Conservation (phyloP, 257 asterid species). For the Coffea eugenioides region DNA sequence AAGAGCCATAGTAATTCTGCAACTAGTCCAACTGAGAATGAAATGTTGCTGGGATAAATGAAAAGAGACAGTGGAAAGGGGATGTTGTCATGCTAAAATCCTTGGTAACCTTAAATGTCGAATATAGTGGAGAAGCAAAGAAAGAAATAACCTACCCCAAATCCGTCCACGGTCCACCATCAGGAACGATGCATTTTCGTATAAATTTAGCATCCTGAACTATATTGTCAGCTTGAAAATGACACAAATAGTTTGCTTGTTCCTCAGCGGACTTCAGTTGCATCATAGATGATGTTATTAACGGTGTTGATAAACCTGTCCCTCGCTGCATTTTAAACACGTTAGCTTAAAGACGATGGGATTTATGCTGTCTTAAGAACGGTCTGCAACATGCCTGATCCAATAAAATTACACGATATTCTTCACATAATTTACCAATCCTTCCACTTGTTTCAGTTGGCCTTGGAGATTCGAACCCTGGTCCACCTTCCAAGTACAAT, state of each 20-base stretch:
- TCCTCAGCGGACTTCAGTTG: conserved; percentile 65
- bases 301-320: conserved; percentile 90
- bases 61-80: neutral
- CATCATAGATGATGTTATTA: conserved; percentile 77
- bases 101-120: neutral
- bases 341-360: conserved; percentile 22
- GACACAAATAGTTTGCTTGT: conserved; percentile 65
- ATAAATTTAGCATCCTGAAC: conserved; percentile 86
- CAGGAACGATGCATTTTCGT: conserved; percentile 73
- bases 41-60: neutral
- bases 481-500: conserved; percentile 92
- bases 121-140: conserved; percentile 13
- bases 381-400: conserved; percentile 70
- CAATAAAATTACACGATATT: conserved; percentile 77
- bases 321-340: conserved; percentile 69
- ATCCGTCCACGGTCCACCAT: conserved; percentile 80
- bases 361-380: neutral
- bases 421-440: conserved; percentile 91
- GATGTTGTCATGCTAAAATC: neutral
- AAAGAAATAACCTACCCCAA: conserved; percentile 66
- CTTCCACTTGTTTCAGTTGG: conserved; percentile 94
- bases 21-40: neutral
- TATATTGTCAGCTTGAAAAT: conserved; percentile 91
- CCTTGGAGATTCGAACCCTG: conserved; percentile 82
- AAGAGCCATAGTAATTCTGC: neutral